Evolutionary conservation across 176 grass and related monocot genomes (phyloP).

Genomic region (Carex pumila): DNA sequence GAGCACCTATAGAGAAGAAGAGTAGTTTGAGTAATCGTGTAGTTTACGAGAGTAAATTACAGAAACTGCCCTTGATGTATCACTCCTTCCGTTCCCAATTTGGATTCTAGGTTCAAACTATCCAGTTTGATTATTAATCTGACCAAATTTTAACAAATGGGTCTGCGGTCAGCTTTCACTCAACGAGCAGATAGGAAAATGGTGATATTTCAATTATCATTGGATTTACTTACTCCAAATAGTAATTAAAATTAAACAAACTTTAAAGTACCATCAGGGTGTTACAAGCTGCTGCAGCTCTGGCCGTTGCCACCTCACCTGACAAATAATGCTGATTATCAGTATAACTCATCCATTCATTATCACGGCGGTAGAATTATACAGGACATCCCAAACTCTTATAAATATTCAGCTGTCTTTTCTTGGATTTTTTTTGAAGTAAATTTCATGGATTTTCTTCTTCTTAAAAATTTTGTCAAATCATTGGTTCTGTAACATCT

Average conservation of each 20-base stretch:
- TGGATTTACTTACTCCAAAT: neutral
- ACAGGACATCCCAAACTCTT: neutral
- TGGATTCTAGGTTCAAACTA: neutral
- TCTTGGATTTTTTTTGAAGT: neutral
- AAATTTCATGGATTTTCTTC: neutral
- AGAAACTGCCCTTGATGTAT: neutral
- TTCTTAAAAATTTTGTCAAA: neutral
- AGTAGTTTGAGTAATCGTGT: neutral
- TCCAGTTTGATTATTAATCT: neutral
- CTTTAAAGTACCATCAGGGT: slow-evolving; percentile 48
- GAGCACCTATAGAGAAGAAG: slow-evolving; percentile 40
- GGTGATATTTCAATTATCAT: slow-evolving; percentile 26
- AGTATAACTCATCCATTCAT: neutral
- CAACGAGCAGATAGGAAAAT: slow-evolving; percentile 44
- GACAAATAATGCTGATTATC: slow-evolving; percentile 13
- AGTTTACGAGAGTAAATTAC: neutral
- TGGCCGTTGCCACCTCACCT: slow-evolving; percentile 87
- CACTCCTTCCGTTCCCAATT: neutral
- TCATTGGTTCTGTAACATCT: neutral
- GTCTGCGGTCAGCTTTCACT: slow-evolving; percentile 30
- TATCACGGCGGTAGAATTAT: neutral
- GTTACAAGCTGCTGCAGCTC: slow-evolving; percentile 75
- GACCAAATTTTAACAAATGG: neutral
- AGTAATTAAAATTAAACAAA: neutral
- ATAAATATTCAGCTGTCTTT: neutral